A percentile compares a stretch with the other conserved stretches of the same genome.
Conservation (phyloP, 2,329 filamentous ascomycete genomes). For the Meredithiella fracta region DNA sequence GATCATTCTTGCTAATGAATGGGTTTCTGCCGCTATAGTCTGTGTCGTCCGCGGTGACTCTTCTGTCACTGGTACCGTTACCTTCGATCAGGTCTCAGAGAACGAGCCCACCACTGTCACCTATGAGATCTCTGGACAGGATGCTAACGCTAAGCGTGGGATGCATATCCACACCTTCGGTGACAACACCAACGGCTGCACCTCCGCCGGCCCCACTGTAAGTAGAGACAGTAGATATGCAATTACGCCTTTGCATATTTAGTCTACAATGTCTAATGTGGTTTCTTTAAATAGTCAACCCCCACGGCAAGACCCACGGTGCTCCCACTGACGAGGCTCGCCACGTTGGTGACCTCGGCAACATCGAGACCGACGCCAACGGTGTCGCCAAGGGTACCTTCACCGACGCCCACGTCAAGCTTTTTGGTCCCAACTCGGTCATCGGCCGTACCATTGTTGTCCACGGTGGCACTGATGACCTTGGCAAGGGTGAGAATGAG, state of each 20-base stretch:
- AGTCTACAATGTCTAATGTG: too few species aligned
- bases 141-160: conserved; percentile 88
- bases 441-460: conserved; percentile 91
- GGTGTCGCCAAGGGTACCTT: conserved; percentile 74
- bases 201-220: conserved; percentile 96
- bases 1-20: neutral
- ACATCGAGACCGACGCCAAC: conserved; percentile 87
- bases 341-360: conserved; percentile 94
- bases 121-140: conserved; percentile 85
- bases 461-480: conserved; percentile 89
- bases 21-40: conserved; percentile 39
- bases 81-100: conserved; percentile 86
- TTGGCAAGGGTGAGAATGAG: conserved; percentile 79
- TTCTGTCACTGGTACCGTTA: conserved; percentile 82
- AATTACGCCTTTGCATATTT: too few species aligned
- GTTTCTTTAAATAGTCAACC: conserved; percentile 67
- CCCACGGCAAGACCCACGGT: conserved; percentile 80
- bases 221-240: conserved; percentile 22
- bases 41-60: conserved; percentile 95
- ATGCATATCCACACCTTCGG: conserved; percentile 98
- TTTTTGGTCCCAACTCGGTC: conserved; percentile 90
- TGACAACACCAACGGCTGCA: conserved; percentile 99
- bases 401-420: conserved; percentile 71
- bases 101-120: conserved; percentile 66
- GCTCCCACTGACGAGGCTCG: conserved; percentile 66